Evolutionary conservation across 768 basidiomycete genomes (phyloP).

Genomic region (Melanogaster broomeanus): DNA sequence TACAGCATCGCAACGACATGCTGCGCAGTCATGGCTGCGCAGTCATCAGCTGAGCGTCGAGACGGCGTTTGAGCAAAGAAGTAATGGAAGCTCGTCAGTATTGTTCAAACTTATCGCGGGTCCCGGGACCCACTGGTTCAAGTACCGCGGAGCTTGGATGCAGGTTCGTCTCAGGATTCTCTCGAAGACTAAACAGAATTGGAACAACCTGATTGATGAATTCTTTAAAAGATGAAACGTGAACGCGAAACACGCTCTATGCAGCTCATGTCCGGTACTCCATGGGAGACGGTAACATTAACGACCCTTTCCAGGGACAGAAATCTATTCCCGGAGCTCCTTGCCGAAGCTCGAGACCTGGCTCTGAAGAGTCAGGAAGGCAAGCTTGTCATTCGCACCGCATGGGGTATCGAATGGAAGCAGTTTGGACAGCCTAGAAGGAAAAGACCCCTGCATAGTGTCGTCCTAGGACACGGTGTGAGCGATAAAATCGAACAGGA

Average conservation of each 20-base stretch:
- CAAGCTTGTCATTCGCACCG: slow-evolving; percentile 93
- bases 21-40: slow-evolving; percentile 50
- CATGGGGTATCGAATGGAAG: slow-evolving; percentile 96
- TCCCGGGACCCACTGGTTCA: slow-evolving; percentile 91
- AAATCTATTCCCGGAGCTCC: slow-evolving; percentile 71
- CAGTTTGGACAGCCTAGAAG: slow-evolving; percentile 91
- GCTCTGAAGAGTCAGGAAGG: slow-evolving; percentile 88
- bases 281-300: slow-evolving; percentile 96
- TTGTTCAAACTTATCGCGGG: slow-evolving; percentile 95
- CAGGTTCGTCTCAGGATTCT: slow-evolving; percentile 55
- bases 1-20: slow-evolving; percentile 26
- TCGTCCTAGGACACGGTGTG: slow-evolving; percentile 83
- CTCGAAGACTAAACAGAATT: not conserved
- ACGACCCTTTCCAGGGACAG: slow-evolving; percentile 92
- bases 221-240: slow-evolving; percentile 72
- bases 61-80: slow-evolving; percentile 84
- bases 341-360: slow-evolving; percentile 87
- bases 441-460: slow-evolving; percentile 85
- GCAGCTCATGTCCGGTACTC: slow-evolving; percentile 86
- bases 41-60: slow-evolving; percentile 96
- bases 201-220: not conserved
- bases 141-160: slow-evolving; percentile 92
- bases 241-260: slow-evolving; percentile 93
- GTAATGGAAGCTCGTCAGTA: slow-evolving; percentile 89
- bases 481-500: slow-evolving; percentile 84